Base-by-base conservation (phyloP, 805 yeast genomes). In the Candida piceae region DNA sequence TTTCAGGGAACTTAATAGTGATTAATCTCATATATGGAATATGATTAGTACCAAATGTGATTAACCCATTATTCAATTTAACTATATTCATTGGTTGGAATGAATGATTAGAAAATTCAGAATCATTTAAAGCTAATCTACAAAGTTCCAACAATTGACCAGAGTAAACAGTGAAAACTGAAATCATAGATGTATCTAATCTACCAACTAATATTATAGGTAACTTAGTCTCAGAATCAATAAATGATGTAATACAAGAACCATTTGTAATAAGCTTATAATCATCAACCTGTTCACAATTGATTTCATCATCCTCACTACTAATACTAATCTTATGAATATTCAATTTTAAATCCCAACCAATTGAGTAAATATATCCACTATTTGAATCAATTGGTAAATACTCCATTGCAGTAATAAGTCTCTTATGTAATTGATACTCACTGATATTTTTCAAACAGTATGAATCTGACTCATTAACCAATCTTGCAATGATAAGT, bases 31-130 rank as follows among this genome's bases (percentile, higher is more conserved):
- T 76, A 49, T 68, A 82, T 4, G 96, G 96, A 11, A 74, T 70
- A 49, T 85, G 90, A 1, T 88, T 78, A 0, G 96, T 86, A 0
- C 79, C 86, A 7, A 84, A 70, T 0, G 80, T 77, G 12, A 82
- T 51, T 17, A 67, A 44, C 0, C 65, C 26, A 18, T 32, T 28
- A 2, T 45, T 36, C 5, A 58, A 55, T 7, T 58, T 48, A 1
- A 64, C 42, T 7, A 76, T 58, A 8, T 60, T 47, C 67, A 74
- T 66, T 11, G 84, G 80, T 13, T 79, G 70, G 55, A 84, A 84
- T 0, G 79, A 70, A 46, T 75, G 72, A 16, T 76, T 70, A 6
- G 80, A 69, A 45, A 82, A 84, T 48, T 82, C 83, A 1, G 93
- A 81, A 53, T 79, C 88, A 55, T 81, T 83, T 32, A 83, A 58